Evolutionary conservation across 495 filamentous ascomycete genomes (phyloP).

Genomic region (Aspergillus ostianus): DNA sequence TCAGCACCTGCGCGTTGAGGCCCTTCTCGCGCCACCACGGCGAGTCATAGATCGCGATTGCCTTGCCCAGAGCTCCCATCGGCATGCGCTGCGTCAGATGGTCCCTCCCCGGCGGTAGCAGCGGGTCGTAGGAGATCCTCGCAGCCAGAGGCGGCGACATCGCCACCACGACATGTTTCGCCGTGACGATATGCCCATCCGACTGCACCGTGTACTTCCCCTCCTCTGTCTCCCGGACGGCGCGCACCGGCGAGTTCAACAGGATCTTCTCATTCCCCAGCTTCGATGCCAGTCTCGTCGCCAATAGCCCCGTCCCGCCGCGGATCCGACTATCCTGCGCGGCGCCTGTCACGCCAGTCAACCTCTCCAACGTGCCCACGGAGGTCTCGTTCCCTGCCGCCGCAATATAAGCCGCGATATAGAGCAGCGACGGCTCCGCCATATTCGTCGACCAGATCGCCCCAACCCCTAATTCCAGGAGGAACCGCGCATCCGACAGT

Average conservation of each 20-base stretch:
- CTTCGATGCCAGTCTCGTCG: conserved; percentile 14
- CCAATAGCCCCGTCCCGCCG: conserved; percentile 20
- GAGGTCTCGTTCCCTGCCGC: conserved; percentile 19
- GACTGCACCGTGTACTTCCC: conserved; percentile 9
- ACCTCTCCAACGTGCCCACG: conserved; percentile 18
- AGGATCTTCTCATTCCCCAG: conserved; percentile 13
- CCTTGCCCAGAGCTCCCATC: conserved; percentile 27
- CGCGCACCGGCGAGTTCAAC: conserved; percentile 11
- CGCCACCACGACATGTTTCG: conserved; percentile 19
- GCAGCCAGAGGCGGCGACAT: conserved; percentile 18
- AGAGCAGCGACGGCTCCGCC: conserved; percentile 21
- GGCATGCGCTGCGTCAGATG: conserved; percentile 24
- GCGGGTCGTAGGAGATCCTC: conserved; percentile 16
- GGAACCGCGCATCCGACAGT: conserved; percentile 8
- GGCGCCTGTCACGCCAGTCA: conserved; percentile 12
- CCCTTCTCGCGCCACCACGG: conserved; percentile 27
- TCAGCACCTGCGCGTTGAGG: conserved; percentile 21
- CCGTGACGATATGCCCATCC: neutral
- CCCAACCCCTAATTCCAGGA: conserved; percentile 7
- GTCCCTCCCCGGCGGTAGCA: conserved; percentile 17
- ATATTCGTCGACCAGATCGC: conserved; percentile 15
- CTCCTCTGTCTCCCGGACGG: conserved; percentile 7
- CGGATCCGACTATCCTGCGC: conserved; percentile 22
- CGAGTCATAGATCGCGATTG: conserved; percentile 21
- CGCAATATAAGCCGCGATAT: conserved; percentile 20